These are phyloP conservation scores for Rhodotorula sphaerocarpa DNA, from an alignment of 768 basidiomycete genomes.

Conservation along the genomic window DNA sequence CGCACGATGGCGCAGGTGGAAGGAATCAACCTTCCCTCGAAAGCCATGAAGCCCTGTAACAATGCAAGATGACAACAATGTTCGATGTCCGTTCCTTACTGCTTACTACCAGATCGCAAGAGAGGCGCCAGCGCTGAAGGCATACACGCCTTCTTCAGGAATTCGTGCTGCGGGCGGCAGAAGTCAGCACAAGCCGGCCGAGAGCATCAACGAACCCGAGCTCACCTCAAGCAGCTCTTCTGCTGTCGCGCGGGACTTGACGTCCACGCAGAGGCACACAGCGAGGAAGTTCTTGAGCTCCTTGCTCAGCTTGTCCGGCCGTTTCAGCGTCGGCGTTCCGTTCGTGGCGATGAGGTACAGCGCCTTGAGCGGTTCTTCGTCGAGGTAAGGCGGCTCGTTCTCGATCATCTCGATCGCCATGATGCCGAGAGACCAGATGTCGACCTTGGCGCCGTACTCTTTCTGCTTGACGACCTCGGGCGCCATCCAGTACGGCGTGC, in stretches of 20 bases:
- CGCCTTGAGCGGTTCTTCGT: slow-evolving; percentile 71
- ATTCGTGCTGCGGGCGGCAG: slow-evolving; percentile 67
- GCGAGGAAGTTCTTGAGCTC: slow-evolving; percentile 94
- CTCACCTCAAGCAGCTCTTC: slow-evolving; percentile 73
- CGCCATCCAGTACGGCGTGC: no score
- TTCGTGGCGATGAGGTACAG: slow-evolving; percentile 95
- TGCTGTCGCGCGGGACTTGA: slow-evolving; percentile 76
- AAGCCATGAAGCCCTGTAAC: no score
- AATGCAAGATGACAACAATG: no score
- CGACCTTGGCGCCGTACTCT: slow-evolving; percentile 90
- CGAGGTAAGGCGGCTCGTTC: slow-evolving; percentile 84
- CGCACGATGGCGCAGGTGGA: no score
- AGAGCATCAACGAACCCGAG: slow-evolving; percentile 17
- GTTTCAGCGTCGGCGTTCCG: slow-evolving; percentile 95
- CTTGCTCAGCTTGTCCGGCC: slow-evolving; percentile 78
- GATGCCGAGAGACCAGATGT: slow-evolving; percentile 94
- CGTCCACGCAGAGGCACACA: slow-evolving; percentile 96
- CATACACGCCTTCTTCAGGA: slow-evolving; percentile 79
- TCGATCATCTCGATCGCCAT: slow-evolving; percentile 96
- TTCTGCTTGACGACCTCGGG: slow-evolving; percentile 80
- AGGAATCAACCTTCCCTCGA: no score
- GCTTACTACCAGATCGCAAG: no score
- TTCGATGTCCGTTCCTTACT: no score
- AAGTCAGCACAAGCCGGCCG: neutral
- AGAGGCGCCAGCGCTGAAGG: slow-evolving; percentile 74